A percentile compares a stretch with the other conserved stretches of the same genome.
Conservation (phyloP, 495 filamentous ascomycete genomes). For the Parmelia sp. region DNA sequence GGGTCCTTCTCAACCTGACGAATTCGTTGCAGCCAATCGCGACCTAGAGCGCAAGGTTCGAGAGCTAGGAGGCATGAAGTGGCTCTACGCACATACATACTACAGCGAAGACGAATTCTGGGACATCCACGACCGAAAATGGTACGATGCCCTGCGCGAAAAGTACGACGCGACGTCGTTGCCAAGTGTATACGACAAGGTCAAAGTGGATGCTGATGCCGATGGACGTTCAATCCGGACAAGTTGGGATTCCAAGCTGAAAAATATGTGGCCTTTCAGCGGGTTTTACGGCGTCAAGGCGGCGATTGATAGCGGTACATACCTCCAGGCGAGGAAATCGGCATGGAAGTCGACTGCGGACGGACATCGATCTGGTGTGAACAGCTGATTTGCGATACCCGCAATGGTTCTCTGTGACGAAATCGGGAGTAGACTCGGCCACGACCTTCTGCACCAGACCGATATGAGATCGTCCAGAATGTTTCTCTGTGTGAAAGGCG, state of each 20-base stretch:
- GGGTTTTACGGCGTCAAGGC: slow-evolving; percentile 52
- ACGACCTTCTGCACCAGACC: background rate
- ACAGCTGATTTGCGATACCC: background rate
- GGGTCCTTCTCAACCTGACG: slow-evolving; percentile 30
- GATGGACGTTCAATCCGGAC: slow-evolving; percentile 22
- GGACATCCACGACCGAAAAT: slow-evolving; percentile 42
- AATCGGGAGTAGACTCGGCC: background rate
- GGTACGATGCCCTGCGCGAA: slow-evolving; percentile 43
- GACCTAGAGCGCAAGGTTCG: slow-evolving; percentile 57
- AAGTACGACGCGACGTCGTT: slow-evolving; percentile 46
- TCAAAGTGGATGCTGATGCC: slow-evolving; percentile 33
- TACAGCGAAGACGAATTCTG: slow-evolving; percentile 52
- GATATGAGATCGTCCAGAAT: background rate
- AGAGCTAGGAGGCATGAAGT: slow-evolving; percentile 59
- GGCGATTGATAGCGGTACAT: slow-evolving; percentile 50
- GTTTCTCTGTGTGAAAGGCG: background rate
- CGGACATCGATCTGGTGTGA: slow-evolving; percentile 3
- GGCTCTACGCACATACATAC: slow-evolving; percentile 53
- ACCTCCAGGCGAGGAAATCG: slow-evolving; percentile 46
- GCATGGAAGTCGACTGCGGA: slow-evolving; percentile 42
- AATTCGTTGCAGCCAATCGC: slow-evolving; percentile 53
- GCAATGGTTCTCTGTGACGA: background rate
- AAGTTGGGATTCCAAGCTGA: slow-evolving; percentile 20
- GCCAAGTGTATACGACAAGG: slow-evolving; percentile 50
- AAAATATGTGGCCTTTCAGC: slow-evolving; percentile 40